These are phyloP conservation scores for Saturnispora quitensis DNA, from an alignment of 805 yeast species.

Conservation along the genomic window DNA sequence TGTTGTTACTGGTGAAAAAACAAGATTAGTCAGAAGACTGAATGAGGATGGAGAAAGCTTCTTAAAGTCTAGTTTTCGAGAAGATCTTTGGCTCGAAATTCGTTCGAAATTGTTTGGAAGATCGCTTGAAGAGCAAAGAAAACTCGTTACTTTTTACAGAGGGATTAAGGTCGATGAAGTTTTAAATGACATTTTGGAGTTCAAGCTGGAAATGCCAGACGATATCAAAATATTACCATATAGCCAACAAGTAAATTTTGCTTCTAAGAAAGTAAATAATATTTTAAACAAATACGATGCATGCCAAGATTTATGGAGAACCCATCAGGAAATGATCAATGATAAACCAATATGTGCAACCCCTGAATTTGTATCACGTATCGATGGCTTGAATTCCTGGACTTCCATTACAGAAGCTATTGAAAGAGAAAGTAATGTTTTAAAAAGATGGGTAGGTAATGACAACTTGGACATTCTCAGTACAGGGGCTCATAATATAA, in stretches of 20 bases:
- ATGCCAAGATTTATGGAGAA: constrained; percentile 72
- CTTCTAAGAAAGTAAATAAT: constrained; percentile 42
- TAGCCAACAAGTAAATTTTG: constrained; percentile 24
- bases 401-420: constrained; percentile 63
- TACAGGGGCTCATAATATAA: not conserved
- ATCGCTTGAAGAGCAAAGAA: constrained; percentile 67
- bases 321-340: constrained; percentile 62
- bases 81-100: constrained; percentile 81
- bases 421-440: constrained; percentile 46
- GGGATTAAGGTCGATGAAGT: constrained; percentile 58
- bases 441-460: constrained; percentile 79
- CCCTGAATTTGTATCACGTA: constrained; percentile 51
- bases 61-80: constrained; percentile 47
- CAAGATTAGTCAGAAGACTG: constrained; percentile 50
- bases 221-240: constrained; percentile 13
- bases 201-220: constrained; percentile 43
- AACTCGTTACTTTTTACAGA: constrained; percentile 58
- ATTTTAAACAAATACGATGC: constrained; percentile 54
- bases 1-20: constrained; percentile 84
- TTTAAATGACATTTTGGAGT: constrained; percentile 57
- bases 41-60: constrained; percentile 37
- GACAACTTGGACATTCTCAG: constrained; percentile 57
- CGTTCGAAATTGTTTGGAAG: constrained; percentile 76
- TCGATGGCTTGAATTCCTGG: constrained; percentile 83
- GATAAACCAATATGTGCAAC: constrained; percentile 68